Conservation (phyloP, 352 stramenopile species). For the Elongisporangium undulatum region DNA sequence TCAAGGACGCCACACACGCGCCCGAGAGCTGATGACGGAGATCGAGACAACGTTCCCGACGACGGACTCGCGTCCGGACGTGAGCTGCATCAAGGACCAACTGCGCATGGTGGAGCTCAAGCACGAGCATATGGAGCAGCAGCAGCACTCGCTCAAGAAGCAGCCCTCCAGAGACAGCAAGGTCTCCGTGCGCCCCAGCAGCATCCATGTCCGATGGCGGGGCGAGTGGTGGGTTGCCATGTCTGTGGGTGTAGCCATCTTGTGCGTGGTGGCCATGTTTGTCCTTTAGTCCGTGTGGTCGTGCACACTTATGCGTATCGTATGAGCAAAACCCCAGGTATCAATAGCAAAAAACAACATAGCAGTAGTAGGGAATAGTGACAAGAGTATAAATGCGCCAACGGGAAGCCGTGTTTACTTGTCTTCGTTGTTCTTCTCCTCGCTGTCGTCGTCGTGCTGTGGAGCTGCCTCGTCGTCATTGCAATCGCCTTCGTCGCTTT, state of each 20-base stretch:
- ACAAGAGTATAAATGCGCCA: not conserved
- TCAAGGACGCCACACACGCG: conserved; percentile 23
- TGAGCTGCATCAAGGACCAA: conserved; percentile 37
- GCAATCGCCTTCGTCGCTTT: conserved; percentile 14
- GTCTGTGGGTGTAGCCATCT: conserved; percentile 4
- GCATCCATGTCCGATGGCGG: not conserved
- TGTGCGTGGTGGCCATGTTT: conserved; percentile 6
- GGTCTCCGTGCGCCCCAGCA: not conserved
- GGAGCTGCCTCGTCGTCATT: conserved; percentile 8
- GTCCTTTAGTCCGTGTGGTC: conserved; percentile 4
- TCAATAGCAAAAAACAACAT: not conserved
- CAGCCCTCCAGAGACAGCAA: not conserved
- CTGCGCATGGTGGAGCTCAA: conserved; percentile 15
- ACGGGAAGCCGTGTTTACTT: not conserved
- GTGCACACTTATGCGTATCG: not conserved
- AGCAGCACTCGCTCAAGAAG: conserved; percentile 7
- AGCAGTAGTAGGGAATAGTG: not conserved
- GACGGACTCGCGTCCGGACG: conserved; percentile 22
- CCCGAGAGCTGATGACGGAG: conserved; percentile 29
- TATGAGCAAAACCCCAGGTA: not conserved
- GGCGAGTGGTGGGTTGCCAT: conserved; percentile 4
- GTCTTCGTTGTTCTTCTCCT: conserved; percentile 18
- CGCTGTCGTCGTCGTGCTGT: conserved; percentile 7
- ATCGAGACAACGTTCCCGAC: conserved; percentile 29
- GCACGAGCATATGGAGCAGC: conserved; percentile 4